Evolutionary conservation across 192 early-diverging fungal species (phyloP).

Genomic region (Tieghemiomyces parasiticus): DNA sequence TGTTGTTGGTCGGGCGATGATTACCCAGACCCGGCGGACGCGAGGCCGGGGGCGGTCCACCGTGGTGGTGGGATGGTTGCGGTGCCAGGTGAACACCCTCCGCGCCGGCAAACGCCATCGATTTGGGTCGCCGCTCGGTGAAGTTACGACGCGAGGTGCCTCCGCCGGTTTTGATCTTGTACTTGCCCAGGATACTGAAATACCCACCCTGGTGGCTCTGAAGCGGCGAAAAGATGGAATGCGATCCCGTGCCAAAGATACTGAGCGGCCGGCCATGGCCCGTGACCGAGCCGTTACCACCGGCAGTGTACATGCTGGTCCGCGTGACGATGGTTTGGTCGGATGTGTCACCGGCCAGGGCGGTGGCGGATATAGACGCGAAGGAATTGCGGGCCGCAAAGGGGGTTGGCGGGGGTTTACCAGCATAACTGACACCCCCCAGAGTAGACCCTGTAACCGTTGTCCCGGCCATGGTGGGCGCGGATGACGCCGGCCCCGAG

Average conservation of each 20-base stretch:
- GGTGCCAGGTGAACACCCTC: not conserved
- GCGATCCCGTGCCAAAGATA: not conserved
- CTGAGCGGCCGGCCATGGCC: not conserved
- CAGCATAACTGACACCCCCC: not conserved
- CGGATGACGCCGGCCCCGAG: too few species aligned
- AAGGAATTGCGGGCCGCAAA: not conserved
- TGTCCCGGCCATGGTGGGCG: too few species aligned
- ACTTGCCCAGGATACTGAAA: conserved; percentile 8
- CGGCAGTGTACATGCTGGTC: not conserved
- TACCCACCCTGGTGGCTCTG: not conserved
- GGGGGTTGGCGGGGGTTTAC: not conserved
- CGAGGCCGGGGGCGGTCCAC: too few species aligned
- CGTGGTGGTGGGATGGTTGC: too few species aligned
- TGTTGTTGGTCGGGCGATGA: not conserved
- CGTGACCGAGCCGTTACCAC: not conserved
- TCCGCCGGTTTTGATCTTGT: conserved; percentile 1
- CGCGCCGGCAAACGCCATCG: not conserved
- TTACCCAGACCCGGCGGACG: too few species aligned
- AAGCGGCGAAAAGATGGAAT: not conserved
- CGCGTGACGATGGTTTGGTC: not conserved
- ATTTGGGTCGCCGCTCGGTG: conserved; percentile 1
- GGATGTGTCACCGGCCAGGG: not conserved
- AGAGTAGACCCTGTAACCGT: too few species aligned
- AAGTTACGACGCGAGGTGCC: conserved; percentile 7
- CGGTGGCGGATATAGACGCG: not conserved